Conservation (phyloP, 1,139 yeast genomes). For the Hansenula sp. region DNA sequence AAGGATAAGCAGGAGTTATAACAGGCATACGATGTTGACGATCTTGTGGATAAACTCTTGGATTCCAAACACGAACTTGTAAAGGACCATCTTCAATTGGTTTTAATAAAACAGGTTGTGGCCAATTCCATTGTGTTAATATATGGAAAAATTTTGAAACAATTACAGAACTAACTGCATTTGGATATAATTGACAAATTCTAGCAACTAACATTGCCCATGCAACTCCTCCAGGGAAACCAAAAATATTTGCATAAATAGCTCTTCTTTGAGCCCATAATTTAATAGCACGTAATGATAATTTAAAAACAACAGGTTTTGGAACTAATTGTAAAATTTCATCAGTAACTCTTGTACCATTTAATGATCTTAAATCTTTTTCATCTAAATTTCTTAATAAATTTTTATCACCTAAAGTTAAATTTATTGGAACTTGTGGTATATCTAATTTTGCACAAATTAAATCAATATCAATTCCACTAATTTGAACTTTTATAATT, state of each 20-base stretch:
- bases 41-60: constrained; percentile 82
- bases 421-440: constrained; percentile 70
- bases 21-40: constrained; percentile 95
- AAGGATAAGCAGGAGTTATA: constrained; percentile 98
- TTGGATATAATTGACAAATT: constrained; percentile 93
- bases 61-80: constrained; percentile 97
- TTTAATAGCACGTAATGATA: constrained; percentile 87
- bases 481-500: constrained; percentile 80
- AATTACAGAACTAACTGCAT: constrained; percentile 89
- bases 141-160: constrained; percentile 85
- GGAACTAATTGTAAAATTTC: constrained; percentile 88
- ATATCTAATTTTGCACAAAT: constrained; percentile 78
- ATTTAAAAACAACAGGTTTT: constrained; percentile 86
- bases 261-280: constrained; percentile 97
- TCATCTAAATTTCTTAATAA: constrained; percentile 84
- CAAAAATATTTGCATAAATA: constrained; percentile 88
- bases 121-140: constrained; percentile 93
- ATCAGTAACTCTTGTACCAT: constrained; percentile 97
- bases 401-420: constrained; percentile 81
- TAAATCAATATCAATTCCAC: constrained; percentile 87
- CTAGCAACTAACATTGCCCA: constrained; percentile 99
- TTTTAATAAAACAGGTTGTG: constrained; percentile 90
- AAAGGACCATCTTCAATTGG: constrained; percentile 96
- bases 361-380: constrained; percentile 78
- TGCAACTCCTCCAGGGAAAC: constrained; percentile 99